phyloP scores from a whole-genome alignment of 2,329 filamentous ascomycete species.

The Fusarium sp. region DNA sequence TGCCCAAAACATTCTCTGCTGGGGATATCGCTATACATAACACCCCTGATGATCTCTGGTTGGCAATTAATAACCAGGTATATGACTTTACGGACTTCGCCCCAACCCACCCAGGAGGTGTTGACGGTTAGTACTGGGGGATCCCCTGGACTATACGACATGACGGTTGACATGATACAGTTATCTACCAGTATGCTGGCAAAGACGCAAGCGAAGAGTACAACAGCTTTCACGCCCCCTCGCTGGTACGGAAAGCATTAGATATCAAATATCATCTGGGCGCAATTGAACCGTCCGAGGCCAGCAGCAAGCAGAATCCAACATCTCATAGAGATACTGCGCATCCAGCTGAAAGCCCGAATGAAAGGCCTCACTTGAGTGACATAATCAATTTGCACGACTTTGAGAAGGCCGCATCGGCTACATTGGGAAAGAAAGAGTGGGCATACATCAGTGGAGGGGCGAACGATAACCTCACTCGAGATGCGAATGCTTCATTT shows the following conservation, averaged over 20 bases:
- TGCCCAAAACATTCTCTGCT: conserved; percentile 46
- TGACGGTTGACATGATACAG: not conserved
- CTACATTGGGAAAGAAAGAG: conserved; percentile 28
- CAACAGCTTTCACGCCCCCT: conserved; percentile 36
- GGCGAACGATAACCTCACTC: conserved; percentile 42
- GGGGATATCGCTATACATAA: conserved; percentile 60
- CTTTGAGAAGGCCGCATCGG: conserved; percentile 37
- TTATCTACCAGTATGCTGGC: conserved; percentile 43
- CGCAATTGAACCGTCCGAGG: not conserved
- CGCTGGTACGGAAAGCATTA: conserved; percentile 36
- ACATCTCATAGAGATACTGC: accelerated
- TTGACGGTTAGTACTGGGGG: conserved; percentile 8
- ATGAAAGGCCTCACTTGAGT: not conserved
- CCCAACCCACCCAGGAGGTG: conserved; percentile 38
- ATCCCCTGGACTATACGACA: accelerated
- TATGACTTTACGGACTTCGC: conserved; percentile 62
- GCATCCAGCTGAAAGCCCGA: accelerated
- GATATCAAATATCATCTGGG: not conserved
- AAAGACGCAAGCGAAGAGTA: conserved; percentile 42
- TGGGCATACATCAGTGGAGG: conserved; percentile 42
- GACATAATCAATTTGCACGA: conserved; percentile 42
- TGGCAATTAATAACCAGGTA: conserved; percentile 73
- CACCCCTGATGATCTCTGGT: conserved; percentile 66
- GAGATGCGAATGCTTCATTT: conserved; percentile 31
- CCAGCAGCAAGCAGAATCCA: accelerated